These are phyloP conservation scores for Penicillium herquei DNA, from an alignment of 495 filamentous ascomycete species.

Conservation along the genomic window DNA sequence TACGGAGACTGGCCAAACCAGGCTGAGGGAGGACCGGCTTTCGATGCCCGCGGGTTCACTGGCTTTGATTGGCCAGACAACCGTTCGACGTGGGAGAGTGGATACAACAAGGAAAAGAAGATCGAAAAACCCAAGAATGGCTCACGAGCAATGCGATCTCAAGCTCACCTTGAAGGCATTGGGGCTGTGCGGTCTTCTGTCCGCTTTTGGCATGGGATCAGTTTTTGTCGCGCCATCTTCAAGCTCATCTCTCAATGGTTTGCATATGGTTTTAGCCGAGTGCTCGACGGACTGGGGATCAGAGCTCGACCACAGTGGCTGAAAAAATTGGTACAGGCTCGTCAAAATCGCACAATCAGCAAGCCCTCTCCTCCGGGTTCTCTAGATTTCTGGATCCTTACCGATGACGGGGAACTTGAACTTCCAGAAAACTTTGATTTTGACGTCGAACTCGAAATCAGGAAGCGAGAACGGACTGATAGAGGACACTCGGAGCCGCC, in stretches of 20 bases:
- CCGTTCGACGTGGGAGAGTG: slow-evolving; percentile 47
- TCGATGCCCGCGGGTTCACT: slow-evolving; percentile 30
- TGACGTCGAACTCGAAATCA: slow-evolving; percentile 76
- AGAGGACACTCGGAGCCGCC: slow-evolving; percentile 27
- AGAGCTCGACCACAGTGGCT: slow-evolving; percentile 62
- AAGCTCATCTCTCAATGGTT: slow-evolving; percentile 61
- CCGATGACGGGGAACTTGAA: slow-evolving; percentile 53
- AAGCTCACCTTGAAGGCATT: slow-evolving; percentile 60
- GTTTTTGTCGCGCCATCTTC: slow-evolving; percentile 72
- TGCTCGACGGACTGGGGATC: slow-evolving; percentile 61
- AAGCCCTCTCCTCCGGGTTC: slow-evolving; percentile 23
- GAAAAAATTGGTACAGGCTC: slow-evolving; percentile 31
- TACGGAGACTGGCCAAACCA: slow-evolving; percentile 27
- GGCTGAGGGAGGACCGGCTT: slow-evolving; percentile 22
- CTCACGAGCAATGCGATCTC: slow-evolving; percentile 34
- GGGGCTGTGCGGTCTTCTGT: slow-evolving; percentile 72
- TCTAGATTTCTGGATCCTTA: slow-evolving; percentile 61
- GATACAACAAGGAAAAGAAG: slow-evolving; percentile 68
- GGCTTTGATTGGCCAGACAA: slow-evolving; percentile 37
- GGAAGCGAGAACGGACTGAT: slow-evolving; percentile 50
- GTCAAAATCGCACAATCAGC: slow-evolving; percentile 14
- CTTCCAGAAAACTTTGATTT: slow-evolving; percentile 58
- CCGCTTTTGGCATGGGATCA: slow-evolving; percentile 68
- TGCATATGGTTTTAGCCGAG: slow-evolving; percentile 51
- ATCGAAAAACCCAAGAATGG: slow-evolving; percentile 49